Evolutionary conservation across 169 alveolate species (phyloP), one percentile per base, ranked within the genome.

Genomic region (Cryptosporidium sp.): DNA sequence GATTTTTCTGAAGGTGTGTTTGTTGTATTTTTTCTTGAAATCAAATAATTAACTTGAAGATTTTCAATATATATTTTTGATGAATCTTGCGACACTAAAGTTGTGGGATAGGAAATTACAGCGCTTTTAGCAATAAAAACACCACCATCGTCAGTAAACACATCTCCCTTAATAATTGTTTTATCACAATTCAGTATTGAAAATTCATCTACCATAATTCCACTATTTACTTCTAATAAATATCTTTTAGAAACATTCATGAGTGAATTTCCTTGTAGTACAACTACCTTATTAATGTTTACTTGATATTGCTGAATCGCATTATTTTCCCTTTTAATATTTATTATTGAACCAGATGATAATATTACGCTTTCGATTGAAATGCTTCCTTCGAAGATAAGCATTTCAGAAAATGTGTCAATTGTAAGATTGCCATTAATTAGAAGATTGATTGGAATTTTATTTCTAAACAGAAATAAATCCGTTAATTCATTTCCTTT

Each of bases 141-240:
- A 5, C 80, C 89, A 60, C 89, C 75, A 62, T 80, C 89, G 65
- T 80, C 89, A 42, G n/a, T 70, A 62, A 80, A 60, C 21, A 80
- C 26, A 48, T 80, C 89, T 58, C 89, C 72, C 18, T 35, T 37
- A 14, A 62, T 31, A 3, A 31, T 56, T 18, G 45, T 7, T 8
- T 42, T 1, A 23, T 80, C 80, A n/a, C 62, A 61, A 65, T 29
- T 45, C 53, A 80, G 18, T 37, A 80, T 58, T 62, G 89, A 80
- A 45, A 44, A 65, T 48, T 80, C 89, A 31, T 80, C 89, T 5
- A 80, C 53, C 89, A 80, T 62, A 8, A 80, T 26, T 44, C 89
- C 89, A 16, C 68, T 39, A 23, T 29, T 53, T 37, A 80, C 42
- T 26, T 80, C 80, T 29, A 80, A 18, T 39, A 80, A 44, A 44